Evolutionary conservation across 2,329 filamentous ascomycete species (phyloP).

Genomic region (Fusarium irregulare): DNA sequence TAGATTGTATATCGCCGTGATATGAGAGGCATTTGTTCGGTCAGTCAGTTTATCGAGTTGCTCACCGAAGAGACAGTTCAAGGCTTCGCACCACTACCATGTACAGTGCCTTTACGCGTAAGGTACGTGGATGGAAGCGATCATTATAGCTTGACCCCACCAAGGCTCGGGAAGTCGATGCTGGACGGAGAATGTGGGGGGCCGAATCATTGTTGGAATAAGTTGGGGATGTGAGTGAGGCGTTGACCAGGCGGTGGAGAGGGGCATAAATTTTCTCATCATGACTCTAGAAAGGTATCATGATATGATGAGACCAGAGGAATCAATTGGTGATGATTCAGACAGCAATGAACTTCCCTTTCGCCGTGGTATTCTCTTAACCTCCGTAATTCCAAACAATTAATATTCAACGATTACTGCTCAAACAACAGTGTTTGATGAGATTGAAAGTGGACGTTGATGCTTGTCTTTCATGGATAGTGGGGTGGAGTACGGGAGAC

Average conservation of each 20-base stretch:
- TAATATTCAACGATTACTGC: conserved; percentile 3
- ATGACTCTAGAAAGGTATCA: conserved; percentile 15
- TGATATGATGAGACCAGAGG: not conserved
- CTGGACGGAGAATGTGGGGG: conserved; percentile 45
- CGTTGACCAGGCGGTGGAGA: conserved; percentile 40
- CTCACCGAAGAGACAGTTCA: conserved; percentile 29
- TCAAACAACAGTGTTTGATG: conserved; percentile 28
- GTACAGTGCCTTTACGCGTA: conserved; percentile 31
- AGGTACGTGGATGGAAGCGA: conserved; percentile 11
- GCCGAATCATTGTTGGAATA: conserved; percentile 37
- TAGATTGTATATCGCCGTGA: conserved; percentile 6
- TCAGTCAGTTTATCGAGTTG: conserved; percentile 22
- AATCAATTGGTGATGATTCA: not conserved
- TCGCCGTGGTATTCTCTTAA: not conserved
- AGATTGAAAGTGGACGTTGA: conserved; percentile 34
- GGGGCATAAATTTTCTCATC: conserved; percentile 38
- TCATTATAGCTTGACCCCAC: conserved; percentile 37
- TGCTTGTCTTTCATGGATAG: conserved; percentile 22
- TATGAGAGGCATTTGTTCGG: conserved; percentile 14
- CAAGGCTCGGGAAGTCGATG: conserved; percentile 40
- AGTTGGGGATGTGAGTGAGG: conserved; percentile 35
- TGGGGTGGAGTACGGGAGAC: conserved; percentile 26
- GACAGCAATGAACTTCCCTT: not conserved
- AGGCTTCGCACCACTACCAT: conserved; percentile 13
- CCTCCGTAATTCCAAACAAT: not conserved